Evolutionary conservation across 495 filamentous ascomycete species (phyloP), one percentile per base, ranked within the genome.

Genomic region (Penicillium pancosmium): DNA sequence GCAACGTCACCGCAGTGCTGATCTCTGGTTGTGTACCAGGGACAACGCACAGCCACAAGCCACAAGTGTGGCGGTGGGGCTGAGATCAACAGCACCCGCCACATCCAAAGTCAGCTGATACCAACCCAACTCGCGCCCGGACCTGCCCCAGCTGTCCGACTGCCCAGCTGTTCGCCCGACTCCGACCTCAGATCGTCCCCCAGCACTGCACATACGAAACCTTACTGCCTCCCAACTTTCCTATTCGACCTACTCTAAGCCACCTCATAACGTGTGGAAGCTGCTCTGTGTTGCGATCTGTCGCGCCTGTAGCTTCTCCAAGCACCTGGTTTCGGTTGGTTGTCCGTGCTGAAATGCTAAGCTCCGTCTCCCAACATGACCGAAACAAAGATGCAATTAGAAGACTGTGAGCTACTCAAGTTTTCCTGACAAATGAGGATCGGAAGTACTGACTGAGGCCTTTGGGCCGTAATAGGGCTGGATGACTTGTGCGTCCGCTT

Each of bases 401-500:
- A 91, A 85, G 91, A 96, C 66, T 96, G 91, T 93, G 75, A 69
- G 89, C 15, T 35, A 34, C 31, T 18, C 49, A 12, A 16, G 11
- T 27, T 25, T 31, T 33, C 11, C 18, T 40, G 9, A 31, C 5
- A 31, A 31, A 6, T 31, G 27, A 31, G 8, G 27, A 31, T 31
- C 4, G 27, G 27, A 31, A 31, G 43, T 46, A 51, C 55, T 57
- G 41, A 64, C 51, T 4, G 48, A 56, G 35, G 48, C 65, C 33
- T 44, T 44, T 57, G 44, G 19, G 50, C 19, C 38, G 43, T 44
- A 60, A 63, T 68, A 92, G 90, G 91, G 92, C 81, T 97, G 79
- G 92, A 96, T 87, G 92, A 97, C 77, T 82, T 97, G 48, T 95
- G 91, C 73, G 91, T 95, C 71, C 90, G 86, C 59, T 98, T 98